These are phyloP conservation scores for Saccharomyces hybrid DNA, from an alignment of 1,139 yeast species.

Conservation along the genomic window DNA sequence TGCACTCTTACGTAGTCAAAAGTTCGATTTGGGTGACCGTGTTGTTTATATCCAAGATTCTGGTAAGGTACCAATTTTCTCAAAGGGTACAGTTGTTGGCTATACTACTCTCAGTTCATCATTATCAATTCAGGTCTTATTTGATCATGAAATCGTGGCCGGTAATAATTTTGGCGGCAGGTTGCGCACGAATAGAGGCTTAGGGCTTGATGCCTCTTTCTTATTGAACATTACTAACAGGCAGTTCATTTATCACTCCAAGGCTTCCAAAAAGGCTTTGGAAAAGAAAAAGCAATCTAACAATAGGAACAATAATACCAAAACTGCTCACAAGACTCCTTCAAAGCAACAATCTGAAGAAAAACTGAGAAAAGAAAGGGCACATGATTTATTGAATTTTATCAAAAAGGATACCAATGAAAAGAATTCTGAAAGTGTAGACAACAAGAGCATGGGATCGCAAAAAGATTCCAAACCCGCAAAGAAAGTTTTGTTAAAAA, in stretches of 20 bases:
- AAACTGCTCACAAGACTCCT: conserved; percentile 5
- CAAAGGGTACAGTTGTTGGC: conserved; percentile 88
- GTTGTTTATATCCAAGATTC: conserved; percentile 78
- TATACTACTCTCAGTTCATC: conserved; percentile 55
- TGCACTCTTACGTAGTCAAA: conserved; percentile 65
- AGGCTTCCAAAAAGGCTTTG: conserved; percentile 45
- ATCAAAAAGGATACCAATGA: conserved; percentile 17
- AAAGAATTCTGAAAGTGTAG: conserved; percentile 8
- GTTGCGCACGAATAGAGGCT: conserved; percentile 70
- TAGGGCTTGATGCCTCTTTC: conserved; percentile 73
- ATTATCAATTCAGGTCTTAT: conserved; percentile 57
- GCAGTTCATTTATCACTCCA: conserved; percentile 71
- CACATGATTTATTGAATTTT: conserved; percentile 25
- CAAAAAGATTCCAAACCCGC: conserved; percentile 3
- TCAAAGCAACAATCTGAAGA: conserved; percentile 9
- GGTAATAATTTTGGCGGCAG: conserved; percentile 80
- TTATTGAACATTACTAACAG: conserved; percentile 68
- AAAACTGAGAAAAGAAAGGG: conserved; percentile 17
- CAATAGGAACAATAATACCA: conserved; percentile 6
- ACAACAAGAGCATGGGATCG: not conserved
- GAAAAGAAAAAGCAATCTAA: conserved; percentile 11
- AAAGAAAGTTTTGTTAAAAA: conserved; percentile 6
- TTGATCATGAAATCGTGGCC: conserved; percentile 75
- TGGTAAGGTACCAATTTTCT: conserved; percentile 83
- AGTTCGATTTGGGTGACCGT: conserved; percentile 81